phyloP scores from a whole-genome alignment of 345 rosid genomes.

The Psidium guajava region DNA sequence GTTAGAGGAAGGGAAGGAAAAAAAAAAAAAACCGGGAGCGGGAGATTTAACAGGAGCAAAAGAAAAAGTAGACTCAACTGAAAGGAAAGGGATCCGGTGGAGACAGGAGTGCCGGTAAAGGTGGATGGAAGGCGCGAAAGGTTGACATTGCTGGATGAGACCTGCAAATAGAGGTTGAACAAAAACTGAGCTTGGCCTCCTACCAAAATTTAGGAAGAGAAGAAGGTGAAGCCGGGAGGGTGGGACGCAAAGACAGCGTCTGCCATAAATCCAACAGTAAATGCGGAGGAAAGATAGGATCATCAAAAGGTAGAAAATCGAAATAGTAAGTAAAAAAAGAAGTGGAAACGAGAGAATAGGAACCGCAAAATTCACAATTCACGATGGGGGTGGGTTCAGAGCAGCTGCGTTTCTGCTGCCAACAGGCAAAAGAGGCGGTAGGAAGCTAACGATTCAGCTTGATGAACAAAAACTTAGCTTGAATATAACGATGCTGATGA shows the following conservation, averaged over 20 bases:
- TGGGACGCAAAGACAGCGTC: not conserved
- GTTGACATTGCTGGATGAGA: constrained; percentile 12
- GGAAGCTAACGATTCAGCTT: not conserved
- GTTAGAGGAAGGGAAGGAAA: too few relatives aligned
- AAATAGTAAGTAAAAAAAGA: not conserved
- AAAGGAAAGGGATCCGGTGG: constrained; percentile 30
- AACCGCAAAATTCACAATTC: not conserved
- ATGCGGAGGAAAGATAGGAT: not conserved
- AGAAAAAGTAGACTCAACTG: constrained; percentile 39
- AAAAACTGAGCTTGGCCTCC: not conserved
- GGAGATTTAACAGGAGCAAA: not conserved
- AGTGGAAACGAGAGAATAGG: not conserved
- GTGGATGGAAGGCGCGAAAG: constrained; percentile 16
- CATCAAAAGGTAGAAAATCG: not conserved
- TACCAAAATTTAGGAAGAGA: not conserved
- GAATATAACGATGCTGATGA: not conserved
- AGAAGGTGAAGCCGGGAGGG: not conserved
- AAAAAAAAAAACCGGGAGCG: not conserved
- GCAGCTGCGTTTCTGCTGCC: not conserved
- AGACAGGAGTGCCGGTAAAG: constrained; percentile 35
- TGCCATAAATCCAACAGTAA: not conserved
- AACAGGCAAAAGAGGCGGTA: not conserved
- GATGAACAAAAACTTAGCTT: not conserved
- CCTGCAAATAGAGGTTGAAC: not conserved
- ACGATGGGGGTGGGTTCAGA: not conserved